These are phyloP conservation scores for Centrapalus pauciflorus DNA, from an alignment of 129 eudicot genomes.

Conservation along the genomic window DNA sequence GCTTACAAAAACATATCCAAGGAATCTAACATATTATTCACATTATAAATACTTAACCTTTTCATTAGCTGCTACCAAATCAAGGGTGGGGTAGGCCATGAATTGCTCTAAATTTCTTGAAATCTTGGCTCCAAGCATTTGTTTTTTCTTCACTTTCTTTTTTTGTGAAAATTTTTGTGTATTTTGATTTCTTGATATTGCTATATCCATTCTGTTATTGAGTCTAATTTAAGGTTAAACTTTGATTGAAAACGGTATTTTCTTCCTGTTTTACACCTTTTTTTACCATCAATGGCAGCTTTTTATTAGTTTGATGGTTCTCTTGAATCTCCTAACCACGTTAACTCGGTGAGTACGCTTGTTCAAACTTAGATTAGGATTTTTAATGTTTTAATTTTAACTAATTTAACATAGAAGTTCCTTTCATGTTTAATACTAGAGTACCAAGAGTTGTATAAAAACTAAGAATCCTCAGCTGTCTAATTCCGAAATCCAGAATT, in stretches of 20 bases:
- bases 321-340: slow-evolving; percentile 28
- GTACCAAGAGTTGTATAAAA: slow-evolving; percentile 22
- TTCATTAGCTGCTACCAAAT: not conserved
- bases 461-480: slow-evolving; percentile 39
- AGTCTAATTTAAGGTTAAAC: not conserved
- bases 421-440: slow-evolving; percentile 32
- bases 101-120: slow-evolving; percentile 14
- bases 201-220: not conserved
- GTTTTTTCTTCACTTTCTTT: not conserved
- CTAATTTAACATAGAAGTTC: not conserved
- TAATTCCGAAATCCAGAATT: slow-evolving; percentile 44
- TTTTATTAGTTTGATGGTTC: no score
- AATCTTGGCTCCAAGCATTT: slow-evolving; percentile 16
- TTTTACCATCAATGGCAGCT: slow-evolving; percentile 65
- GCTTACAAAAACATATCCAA: slow-evolving; percentile 15
- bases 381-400: slow-evolving; percentile 6
- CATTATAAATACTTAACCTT: slow-evolving; percentile 5
- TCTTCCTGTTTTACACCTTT: not conserved
- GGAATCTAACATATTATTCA: no score
- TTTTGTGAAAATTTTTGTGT: not conserved
- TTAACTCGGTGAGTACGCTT: slow-evolving; percentile 59
- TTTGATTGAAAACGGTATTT: not conserved
- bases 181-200: not conserved
- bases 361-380: no score
- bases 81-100: no score